Conservation (phyloP, 768 basidiomycete genomes). For the Naganishia vaughanmartiniae region DNA sequence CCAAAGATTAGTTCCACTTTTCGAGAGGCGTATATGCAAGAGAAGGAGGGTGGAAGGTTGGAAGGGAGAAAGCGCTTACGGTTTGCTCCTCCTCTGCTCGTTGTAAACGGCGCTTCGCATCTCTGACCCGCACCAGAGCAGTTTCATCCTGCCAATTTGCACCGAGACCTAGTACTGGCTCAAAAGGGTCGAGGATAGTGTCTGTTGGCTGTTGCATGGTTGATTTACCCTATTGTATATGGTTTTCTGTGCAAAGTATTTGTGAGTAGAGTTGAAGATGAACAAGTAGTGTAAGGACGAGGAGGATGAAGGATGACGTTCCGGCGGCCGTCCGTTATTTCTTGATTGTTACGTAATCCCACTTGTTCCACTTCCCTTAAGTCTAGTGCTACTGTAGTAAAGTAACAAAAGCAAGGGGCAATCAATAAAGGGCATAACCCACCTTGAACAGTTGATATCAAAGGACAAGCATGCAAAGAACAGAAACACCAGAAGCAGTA, state of each 20-base stretch:
- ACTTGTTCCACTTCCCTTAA: too few relatives aligned
- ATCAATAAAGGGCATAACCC: too few relatives aligned
- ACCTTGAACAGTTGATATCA: background rate
- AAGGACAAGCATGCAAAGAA: background rate
- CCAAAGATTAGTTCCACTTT: background rate
- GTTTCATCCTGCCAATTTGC: background rate
- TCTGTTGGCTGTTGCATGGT: background rate
- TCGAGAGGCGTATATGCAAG: background rate
- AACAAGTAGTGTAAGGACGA: too few relatives aligned
- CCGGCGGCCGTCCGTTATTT: too few relatives aligned
- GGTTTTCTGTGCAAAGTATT: too few relatives aligned
- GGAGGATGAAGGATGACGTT: constrained; percentile 4
- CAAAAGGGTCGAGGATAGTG: background rate
- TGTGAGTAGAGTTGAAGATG: too few relatives aligned
- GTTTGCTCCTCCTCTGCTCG: background rate
- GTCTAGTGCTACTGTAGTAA: too few relatives aligned
- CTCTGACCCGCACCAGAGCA: background rate
- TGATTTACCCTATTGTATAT: too few relatives aligned
- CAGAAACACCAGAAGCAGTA: background rate
- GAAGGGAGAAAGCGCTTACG: background rate
- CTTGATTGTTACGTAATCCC: constrained; percentile 14
- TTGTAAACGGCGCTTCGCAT: background rate
- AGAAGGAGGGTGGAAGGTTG: too few relatives aligned
- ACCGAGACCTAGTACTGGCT: background rate
- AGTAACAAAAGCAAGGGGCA: too few relatives aligned